Conservation (phyloP, 148 eudicot species). For the Nepenthes mirabilis region DNA sequence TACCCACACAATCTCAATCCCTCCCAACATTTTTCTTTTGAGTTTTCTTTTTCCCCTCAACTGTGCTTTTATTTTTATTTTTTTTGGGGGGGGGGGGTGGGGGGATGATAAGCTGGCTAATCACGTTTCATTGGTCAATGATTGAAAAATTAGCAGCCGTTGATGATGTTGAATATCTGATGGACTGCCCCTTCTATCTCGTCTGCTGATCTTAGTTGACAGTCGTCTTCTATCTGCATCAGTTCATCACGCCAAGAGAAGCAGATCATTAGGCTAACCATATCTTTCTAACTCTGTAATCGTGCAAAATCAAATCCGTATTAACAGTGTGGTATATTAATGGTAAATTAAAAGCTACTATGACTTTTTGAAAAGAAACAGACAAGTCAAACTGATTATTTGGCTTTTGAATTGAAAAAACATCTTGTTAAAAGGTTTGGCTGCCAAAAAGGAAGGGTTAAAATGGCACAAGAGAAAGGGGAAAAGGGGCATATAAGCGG, state of each 20-base stretch:
- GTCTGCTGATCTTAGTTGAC: constrained; percentile 35
- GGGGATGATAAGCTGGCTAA: not conserved
- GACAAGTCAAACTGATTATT: no score
- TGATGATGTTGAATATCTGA: constrained; percentile 32
- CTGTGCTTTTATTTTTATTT: not conserved
- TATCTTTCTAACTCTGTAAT: no score
- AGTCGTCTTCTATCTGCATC: constrained; percentile 45
- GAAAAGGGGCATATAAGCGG: no score
- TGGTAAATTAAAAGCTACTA: no score
- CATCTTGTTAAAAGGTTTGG: no score
- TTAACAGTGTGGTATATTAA: no score
- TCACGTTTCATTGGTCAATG: not conserved
- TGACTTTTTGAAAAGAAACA: no score
- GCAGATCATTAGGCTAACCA: not conserved
- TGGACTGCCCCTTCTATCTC: constrained; percentile 35
- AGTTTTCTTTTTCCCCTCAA: not conserved
- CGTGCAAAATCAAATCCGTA: no score
- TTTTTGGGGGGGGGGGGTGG: no score
- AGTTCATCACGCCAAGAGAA: not conserved
- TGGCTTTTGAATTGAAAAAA: no score
- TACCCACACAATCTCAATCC: not conserved
- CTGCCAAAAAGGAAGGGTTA: no score
- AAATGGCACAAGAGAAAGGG: no score
- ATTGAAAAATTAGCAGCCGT: constrained; percentile 7
- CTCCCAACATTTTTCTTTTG: not conserved